Evolutionary conservation across 192 early-diverging fungal genomes (phyloP).

Genomic region (Phlyctochytrium arcticum): DNA sequence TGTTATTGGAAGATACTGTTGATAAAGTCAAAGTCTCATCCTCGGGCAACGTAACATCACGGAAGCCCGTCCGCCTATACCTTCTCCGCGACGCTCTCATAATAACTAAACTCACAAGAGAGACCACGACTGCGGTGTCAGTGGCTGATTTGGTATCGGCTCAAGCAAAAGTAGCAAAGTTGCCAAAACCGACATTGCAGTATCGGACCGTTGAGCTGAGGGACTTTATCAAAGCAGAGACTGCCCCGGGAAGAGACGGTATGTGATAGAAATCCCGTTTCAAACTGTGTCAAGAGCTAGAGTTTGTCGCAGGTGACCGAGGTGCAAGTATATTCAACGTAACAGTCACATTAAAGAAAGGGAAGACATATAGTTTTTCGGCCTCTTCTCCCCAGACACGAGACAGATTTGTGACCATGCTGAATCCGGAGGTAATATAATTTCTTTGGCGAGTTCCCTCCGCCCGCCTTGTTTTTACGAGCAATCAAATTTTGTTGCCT

Average conservation of each 20-base stretch:
- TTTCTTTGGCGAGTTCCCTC: no score
- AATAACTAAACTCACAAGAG: slow-evolving; percentile 17
- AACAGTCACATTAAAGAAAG: slow-evolving; percentile 22
- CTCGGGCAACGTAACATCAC: background rate
- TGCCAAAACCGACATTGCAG: slow-evolving; percentile 18
- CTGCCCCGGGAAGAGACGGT: slow-evolving; percentile 8
- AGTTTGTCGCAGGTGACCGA: slow-evolving; percentile 14
- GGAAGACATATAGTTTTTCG: slow-evolving; percentile 13
- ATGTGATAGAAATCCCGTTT: background rate
- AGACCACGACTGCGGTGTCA: slow-evolving; percentile 1
- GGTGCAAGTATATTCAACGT: slow-evolving; percentile 10
- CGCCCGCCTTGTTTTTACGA: no score
- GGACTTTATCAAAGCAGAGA: slow-evolving; percentile 19
- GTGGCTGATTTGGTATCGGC: background rate
- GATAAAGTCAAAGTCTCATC: slow-evolving; percentile 21
- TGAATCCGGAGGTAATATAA: slow-evolving; percentile 5
- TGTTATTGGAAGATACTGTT: slow-evolving; percentile 11
- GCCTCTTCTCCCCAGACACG: background rate
- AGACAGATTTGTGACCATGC: slow-evolving; percentile 8
- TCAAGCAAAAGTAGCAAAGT: background rate
- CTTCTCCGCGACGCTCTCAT: slow-evolving; percentile 21
- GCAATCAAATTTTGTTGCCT: no score
- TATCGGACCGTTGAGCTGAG: slow-evolving; percentile 13
- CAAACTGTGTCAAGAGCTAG: no score
- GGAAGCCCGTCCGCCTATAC: slow-evolving; percentile 15